phyloP scores from a whole-genome alignment of 495 filamentous ascomycete species.

The Rostrohypoxylon terebratum region DNA sequence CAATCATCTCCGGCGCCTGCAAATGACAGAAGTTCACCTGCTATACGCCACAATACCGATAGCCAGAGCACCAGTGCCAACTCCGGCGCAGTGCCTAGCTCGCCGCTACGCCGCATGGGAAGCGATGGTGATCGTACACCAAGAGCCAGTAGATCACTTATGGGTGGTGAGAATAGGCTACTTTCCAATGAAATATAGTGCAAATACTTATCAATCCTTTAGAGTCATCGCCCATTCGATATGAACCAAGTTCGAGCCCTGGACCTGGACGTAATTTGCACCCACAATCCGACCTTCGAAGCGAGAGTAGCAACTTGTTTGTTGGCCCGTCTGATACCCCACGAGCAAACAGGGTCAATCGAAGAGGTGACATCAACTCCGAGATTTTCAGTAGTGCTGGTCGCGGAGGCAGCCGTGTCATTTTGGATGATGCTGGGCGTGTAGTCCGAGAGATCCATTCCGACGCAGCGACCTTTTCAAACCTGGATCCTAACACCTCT shows the following conservation, averaged over 20 bases:
- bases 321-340: conserved; percentile 71
- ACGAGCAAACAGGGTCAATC: conserved; percentile 58
- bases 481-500: conserved; percentile 86
- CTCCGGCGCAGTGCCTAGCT: conserved; percentile 70
- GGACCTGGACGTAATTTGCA: conserved; percentile 71
- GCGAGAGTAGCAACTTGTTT: conserved; percentile 88
- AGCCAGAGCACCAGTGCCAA: conserved; percentile 67
- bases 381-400: conserved; percentile 76
- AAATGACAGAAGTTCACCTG: conserved; percentile 57
- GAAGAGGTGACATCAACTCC: conserved; percentile 86
- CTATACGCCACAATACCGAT: conserved; percentile 65
- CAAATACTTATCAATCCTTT: conserved; percentile 33
- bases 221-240: conserved; percentile 94
- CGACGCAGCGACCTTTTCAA: conserved; percentile 86
- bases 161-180: conserved; percentile 69
- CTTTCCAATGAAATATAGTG: background rate
- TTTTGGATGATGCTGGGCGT: conserved; percentile 84
- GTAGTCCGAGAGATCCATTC: conserved; percentile 72
- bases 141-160: conserved; percentile 65
- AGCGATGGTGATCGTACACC: conserved; percentile 74
- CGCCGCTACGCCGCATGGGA: conserved; percentile 69
- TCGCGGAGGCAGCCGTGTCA: conserved; percentile 73
- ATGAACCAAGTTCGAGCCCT: conserved; percentile 87
- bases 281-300: conserved; percentile 73
- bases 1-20: conserved; percentile 77